Evolutionary conservation across 1,284 basidiomycete species (phyloP).

Genomic region (Apiotrichum akiyoshidainum): DNA sequence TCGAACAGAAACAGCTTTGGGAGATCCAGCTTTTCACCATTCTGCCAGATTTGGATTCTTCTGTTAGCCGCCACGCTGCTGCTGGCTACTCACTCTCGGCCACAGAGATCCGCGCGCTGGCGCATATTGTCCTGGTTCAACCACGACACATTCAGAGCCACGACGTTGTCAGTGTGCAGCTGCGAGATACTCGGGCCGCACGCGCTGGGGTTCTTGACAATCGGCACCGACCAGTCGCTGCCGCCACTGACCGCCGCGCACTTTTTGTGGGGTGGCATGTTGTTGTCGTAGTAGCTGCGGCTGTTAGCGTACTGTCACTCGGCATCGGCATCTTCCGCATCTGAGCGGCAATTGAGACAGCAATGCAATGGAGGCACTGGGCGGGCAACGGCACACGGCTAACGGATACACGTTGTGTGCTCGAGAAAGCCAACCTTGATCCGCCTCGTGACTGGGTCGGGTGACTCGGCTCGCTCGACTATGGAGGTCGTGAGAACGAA

Average conservation of each 20-base stretch:
- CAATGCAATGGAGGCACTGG: no score
- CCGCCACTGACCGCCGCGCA: slow-evolving; percentile 11
- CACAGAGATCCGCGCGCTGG: slow-evolving; percentile 12
- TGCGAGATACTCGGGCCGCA: slow-evolving; percentile 14
- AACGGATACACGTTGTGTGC: no score
- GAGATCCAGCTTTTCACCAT: slow-evolving; percentile 3
- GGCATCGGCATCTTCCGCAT: no score
- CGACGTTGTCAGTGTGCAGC: slow-evolving; percentile 12
- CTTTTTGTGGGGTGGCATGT: background rate
- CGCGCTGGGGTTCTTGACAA: slow-evolving; percentile 9
- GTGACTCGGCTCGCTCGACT: no score
- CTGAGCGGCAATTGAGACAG: no score
- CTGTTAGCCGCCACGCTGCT: background rate
- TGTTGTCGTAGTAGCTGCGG: slow-evolving; percentile 22
- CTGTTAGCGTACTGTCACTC: background rate
- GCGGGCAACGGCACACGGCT: no score
- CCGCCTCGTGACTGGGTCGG: no score
- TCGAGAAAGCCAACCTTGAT: no score
- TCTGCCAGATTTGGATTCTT: slow-evolving; percentile 16
- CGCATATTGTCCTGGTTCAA: slow-evolving; percentile 9
- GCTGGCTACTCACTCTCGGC: slow-evolving; percentile 15
- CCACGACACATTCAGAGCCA: slow-evolving; percentile 22
- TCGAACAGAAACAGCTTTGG: slow-evolving; percentile 20
- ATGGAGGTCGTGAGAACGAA: no score
- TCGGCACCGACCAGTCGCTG: slow-evolving; percentile 9